Base-by-base conservation (phyloP, 2,329 filamentous ascomycete genomes). In the Fusarium succisae region DNA sequence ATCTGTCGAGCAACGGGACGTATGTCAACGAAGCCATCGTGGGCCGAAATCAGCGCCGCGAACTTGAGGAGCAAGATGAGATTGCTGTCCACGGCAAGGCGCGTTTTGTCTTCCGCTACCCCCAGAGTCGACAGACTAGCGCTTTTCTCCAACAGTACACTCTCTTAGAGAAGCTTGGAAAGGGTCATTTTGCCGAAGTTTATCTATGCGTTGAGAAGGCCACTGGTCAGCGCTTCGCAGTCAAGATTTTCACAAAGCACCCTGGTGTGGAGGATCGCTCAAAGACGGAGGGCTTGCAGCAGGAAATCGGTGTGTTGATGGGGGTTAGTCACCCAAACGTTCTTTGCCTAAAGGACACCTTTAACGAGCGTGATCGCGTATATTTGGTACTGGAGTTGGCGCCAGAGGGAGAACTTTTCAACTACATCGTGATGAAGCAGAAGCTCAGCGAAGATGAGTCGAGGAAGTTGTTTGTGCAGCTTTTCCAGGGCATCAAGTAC, bases 241-340 rank as follows among this genome's bases (percentile, higher is more conserved):
- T 98, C 79, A 99, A 99, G 86, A 92, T 96, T 67, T 98, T 99
- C 80, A 95, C 94, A 77, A 96, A 94, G 83, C 91, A 93, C 10
- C 88, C 91, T 6, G 93, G 93, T n/a, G 88, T 92, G 67, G 94
- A 95, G 45, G 95, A 98, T 75, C 91, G 90, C 73, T 93, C 94
- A 24, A 96, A 95, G 82, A 91, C 92, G 11, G 94, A 98, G 68
- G 92, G 94, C 6, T 84, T 98, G 51, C 94, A 98, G 80, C 95
- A 98, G 81, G 97, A 99, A 82, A 97, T 99, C 80, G 96, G 94
- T 28, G 94, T 99, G 22, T 85, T 99, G 69, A 98, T 98, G 95
- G 91, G 95, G n/a, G 94, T 99, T 70, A 97, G 93, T 80, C 96
- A 99, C 82, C 94, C 95, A 8, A 96, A 97, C 75, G 89, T 99